These are phyloP conservation scores for Asterella californica DNA, from an alignment of 225 moss, liverwort and hornwort species.

Conservation along the genomic window DNA sequence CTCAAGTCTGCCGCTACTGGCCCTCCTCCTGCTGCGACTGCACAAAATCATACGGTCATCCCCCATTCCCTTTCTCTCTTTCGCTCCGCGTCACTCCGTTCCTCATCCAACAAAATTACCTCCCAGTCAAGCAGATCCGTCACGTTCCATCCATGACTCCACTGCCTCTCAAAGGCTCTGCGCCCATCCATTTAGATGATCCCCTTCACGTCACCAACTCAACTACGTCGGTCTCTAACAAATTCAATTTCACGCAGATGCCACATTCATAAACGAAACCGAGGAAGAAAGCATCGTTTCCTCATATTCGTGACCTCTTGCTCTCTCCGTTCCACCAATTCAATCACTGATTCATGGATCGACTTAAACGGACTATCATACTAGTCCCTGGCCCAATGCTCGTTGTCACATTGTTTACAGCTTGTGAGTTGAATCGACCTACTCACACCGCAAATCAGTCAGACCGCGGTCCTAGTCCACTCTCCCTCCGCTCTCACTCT, in stretches of 20 bases:
- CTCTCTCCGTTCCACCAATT: conserved; percentile 1
- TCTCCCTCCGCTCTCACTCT: background rate
- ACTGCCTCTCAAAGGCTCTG: conserved; percentile 6
- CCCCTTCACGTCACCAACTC: background rate
- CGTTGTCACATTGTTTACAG: background rate
- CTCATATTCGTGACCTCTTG: background rate
- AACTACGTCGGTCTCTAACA: background rate
- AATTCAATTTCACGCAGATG: background rate
- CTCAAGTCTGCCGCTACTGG: background rate
- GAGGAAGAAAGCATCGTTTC: background rate
- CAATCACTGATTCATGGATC: conserved; percentile 4
- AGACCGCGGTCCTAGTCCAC: background rate
- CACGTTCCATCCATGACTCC: conserved; percentile 4
- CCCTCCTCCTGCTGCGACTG: background rate
- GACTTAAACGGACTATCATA: background rate
- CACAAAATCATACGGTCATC: background rate
- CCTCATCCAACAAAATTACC: background rate
- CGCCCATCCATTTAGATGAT: conserved; percentile 1
- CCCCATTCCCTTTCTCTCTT: background rate
- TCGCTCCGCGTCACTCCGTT: background rate
- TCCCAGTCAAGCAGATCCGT: conserved; percentile 1
- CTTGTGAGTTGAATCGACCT: background rate
- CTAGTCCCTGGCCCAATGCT: background rate
- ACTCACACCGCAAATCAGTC: background rate
- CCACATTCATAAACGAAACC: background rate